Base-by-base conservation (phyloP, 805 yeast genomes). In the Kockiozyma suomiensis region DNA sequence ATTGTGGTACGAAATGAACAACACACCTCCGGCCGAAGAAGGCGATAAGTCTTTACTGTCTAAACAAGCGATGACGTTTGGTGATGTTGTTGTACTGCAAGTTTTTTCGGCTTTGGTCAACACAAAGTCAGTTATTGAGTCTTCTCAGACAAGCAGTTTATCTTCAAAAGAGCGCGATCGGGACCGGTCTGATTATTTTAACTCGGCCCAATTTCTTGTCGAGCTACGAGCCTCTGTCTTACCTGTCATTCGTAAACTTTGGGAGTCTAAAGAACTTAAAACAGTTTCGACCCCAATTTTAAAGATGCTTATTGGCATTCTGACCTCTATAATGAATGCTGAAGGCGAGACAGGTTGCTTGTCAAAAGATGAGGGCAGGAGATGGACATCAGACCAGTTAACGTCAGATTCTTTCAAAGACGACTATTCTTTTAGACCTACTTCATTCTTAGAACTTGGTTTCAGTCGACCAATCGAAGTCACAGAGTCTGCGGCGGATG, bases 191-290 rank as follows among this genome's bases (percentile, higher is more conserved):
- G 69, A 65, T 19, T 68, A 66, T 56, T 73, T 70, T 55, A 62
- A 65, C 32, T 67, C 69, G 1, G 58, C 58, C 10, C 74, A 71
- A 51, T 70, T 73, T 43, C 59, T 72, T 25, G 68, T 73, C 23
- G 75, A 73, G 55, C 61, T 70, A 33, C 70, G 72, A 2, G 52
- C 65, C 21, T 58, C 67, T 15, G 68, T 70, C 4, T 50, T 70
- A 32, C 59, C 67, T 3, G 56, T 55, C 21, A 46, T 59, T 30
- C 35, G 41, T 26, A 48, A 54, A 42, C 48, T 63, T 10, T 63
- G 66, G 66, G 59, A 49, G 26, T 63, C 66, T 1, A 52, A 52
- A 12, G 50, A 35, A 21, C 35, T 58, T 2, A 30, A 48, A 8
- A 28, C 49, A 10, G 53, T 50, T 17, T 49, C 66, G 5, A 32